These are phyloP conservation scores for Penicillium antarcticum DNA, from an alignment of 495 filamentous ascomycete genomes.

Conservation along the genomic window DNA sequence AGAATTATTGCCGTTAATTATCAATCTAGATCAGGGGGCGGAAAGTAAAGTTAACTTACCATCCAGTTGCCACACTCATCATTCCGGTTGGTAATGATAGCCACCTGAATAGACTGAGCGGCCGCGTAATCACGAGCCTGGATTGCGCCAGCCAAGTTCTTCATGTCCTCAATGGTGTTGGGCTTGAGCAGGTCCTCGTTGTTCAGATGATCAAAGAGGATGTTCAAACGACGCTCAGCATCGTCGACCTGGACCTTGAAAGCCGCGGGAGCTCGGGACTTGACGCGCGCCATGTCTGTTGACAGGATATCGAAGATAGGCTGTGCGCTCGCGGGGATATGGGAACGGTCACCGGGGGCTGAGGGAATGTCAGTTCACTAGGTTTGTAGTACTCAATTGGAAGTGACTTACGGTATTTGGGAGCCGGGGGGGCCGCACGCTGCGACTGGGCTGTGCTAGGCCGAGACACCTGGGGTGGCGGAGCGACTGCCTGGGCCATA, in stretches of 20 bases:
- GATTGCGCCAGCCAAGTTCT: constrained; percentile 63
- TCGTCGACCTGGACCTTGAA: constrained; percentile 87
- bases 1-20: constrained; percentile 12
- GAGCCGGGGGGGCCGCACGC: constrained; percentile 40
- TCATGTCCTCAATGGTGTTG: constrained; percentile 73
- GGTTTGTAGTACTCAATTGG: constrained; percentile 6
- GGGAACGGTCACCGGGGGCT: constrained; percentile 82
- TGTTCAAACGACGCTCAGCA: constrained; percentile 84
- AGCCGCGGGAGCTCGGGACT: constrained; percentile 70
- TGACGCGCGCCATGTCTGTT: constrained; percentile 83
- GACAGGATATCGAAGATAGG: constrained; percentile 78
- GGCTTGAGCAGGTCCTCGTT: constrained; percentile 84
- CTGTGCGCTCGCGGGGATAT: constrained; percentile 74
- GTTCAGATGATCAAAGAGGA: constrained; percentile 94
- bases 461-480: constrained; percentile 41
- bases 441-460: constrained; percentile 53
- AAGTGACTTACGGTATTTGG: constrained; percentile 65
- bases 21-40: not conserved
- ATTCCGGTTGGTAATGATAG: constrained; percentile 76
- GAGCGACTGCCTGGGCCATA: constrained; percentile 39
- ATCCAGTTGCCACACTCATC: constrained; percentile 94
- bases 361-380: constrained; percentile 6
- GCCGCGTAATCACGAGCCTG: constrained; percentile 68
- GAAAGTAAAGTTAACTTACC: constrained; percentile 54
- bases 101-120: constrained; percentile 72